Base-by-base conservation (phyloP, 371 early-diverging fungal species). In the Syncephalastrum monosporum region DNA sequence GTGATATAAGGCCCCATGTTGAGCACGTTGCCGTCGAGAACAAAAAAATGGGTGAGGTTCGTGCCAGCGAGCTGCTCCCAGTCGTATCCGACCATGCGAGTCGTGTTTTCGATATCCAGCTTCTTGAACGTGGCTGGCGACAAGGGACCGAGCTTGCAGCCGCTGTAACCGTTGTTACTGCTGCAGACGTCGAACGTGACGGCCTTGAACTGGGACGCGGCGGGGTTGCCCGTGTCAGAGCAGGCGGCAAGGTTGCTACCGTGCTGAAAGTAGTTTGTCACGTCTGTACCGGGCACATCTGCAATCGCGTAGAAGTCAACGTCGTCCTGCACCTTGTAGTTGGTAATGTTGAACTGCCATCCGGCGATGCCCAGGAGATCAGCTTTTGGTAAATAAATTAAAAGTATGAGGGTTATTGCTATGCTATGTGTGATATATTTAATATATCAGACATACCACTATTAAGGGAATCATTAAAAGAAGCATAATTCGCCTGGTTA, bases 11-110 rank as follows among this genome's bases (percentile, higher is more conserved):
- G 77, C 15, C 72, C 76, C 59, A 89, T 62, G 56, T 89, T 84
- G 50, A 90, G 69, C 4, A 89, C 89, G 27, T 73, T 73, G 27
- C 89, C 88, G 50, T 89, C 85, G 64, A 88, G 75, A 19, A 87
- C 88, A 65, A 87, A 72, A 51, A 55, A 85, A 52, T 85, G 78
- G 21, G 50, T 17, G 16, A 75, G 49, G 27, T 67, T 61, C n/a
- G 62, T 24, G 5, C 44, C 27, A 0, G 60, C 68, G 14, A 88
- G 68, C 50, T 86, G 75, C 19, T 59, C 60, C 89, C 91, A 88
- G 64, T 84, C 85, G 60, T 76, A 88, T 14, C 89, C 91, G 19
- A 84, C 73, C 44, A 63, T 60, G 29, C 67, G 65, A n/a, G 70
- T 66, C 23, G 68, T 60, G 50, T 72, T 72, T 5, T 38, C 42